These are phyloP conservation scores for Hypoxylon sp. DNA, from an alignment of 2,329 filamentous ascomycete genomes.

Conservation along the genomic window DNA sequence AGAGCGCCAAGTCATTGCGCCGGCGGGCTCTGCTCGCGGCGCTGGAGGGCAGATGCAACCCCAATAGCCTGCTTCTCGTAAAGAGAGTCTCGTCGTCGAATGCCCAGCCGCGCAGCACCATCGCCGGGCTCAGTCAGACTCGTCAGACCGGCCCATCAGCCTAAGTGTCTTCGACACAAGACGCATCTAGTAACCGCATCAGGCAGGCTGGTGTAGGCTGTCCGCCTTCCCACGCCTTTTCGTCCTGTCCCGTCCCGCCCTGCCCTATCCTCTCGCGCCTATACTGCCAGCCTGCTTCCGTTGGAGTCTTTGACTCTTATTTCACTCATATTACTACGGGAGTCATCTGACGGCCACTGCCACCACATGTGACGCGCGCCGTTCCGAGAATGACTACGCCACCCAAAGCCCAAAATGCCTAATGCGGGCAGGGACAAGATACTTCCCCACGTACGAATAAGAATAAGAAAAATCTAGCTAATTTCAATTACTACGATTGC, in stretches of 20 bases:
- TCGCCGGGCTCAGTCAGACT: neutral
- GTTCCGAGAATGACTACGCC: constrained; percentile 29
- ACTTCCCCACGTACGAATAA: constrained; percentile 13
- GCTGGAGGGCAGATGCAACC: constrained; percentile 3
- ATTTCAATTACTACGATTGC: constrained; percentile 8
- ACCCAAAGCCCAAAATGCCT: constrained; percentile 16
- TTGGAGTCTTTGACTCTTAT: too few species aligned
- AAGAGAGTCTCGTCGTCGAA: neutral
- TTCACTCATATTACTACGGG: constrained; percentile 1
- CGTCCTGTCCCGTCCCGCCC: neutral
- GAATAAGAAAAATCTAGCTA: constrained; percentile 16
- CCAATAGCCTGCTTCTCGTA: constrained; percentile 9
- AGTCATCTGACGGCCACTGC: constrained; percentile 23
- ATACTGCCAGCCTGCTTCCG: constrained; percentile 10
- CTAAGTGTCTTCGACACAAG: neutral
- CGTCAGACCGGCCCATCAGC: neutral
- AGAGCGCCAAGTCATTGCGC: constrained; percentile 11
- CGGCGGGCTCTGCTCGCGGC: constrained; percentile 15
- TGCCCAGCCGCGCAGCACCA: neutral
- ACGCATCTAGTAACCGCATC: neutral
- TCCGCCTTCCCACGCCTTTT: constrained; percentile 6
- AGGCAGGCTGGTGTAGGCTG: neutral
- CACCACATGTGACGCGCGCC: constrained; percentile 27
- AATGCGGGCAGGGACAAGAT: constrained; percentile 3
- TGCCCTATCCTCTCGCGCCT: too few species aligned